Base-by-base conservation (phyloP, 495 filamentous ascomycete species). In the Daldinia bambusicola region DNA sequence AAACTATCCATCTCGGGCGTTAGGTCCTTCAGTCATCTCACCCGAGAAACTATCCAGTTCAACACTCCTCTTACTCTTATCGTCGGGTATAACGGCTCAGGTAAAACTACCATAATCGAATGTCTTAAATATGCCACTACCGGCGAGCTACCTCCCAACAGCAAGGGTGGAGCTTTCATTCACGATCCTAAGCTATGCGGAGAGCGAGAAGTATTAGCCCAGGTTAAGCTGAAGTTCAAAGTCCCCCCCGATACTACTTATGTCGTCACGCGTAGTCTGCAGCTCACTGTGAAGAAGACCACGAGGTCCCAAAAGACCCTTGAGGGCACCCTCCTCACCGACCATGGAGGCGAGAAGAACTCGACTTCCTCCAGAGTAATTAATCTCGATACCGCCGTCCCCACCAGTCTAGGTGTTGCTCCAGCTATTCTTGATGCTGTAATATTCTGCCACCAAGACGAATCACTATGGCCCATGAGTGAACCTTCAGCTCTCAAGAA, bases 101-200 rank as follows among this genome's bases (percentile, higher is more conserved):
- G 96, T 48, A 99, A 99, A 82, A 99, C 95, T 87, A 98, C 96
- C 51, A 97, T 99, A 78, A 98, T 99, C 81, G 95, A 99, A 79
- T 97, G 95, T 76, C 93, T 99, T 72, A 98, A 98, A 77, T 99
- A 97, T 90, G 94, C 91, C 50, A 97, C 96, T 36, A 98, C 94
- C 12, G 95, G 95, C 57, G 91, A 97, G 67, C 85, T 97, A 2
- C 95, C 95, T 26, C 94, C 94, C 31, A 97, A 97, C 82, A 95
- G 91, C 83, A 93, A 91, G 76, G 91, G 93, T 40, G 95, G 95
- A 32, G 95, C 96, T 55, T 99, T 98, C 77, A 93, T 99, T 61
- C 94, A 98, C 77, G 95, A 99, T 70, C 95, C 96, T 9, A 95
- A 93, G 88, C 85, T 98, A 60, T 92, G 86, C 64, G 91, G 92